Evolutionary conservation across 2,329 filamentous ascomycete genomes (phyloP).

Genomic region (Pseudogymnoascus sp.): DNA sequence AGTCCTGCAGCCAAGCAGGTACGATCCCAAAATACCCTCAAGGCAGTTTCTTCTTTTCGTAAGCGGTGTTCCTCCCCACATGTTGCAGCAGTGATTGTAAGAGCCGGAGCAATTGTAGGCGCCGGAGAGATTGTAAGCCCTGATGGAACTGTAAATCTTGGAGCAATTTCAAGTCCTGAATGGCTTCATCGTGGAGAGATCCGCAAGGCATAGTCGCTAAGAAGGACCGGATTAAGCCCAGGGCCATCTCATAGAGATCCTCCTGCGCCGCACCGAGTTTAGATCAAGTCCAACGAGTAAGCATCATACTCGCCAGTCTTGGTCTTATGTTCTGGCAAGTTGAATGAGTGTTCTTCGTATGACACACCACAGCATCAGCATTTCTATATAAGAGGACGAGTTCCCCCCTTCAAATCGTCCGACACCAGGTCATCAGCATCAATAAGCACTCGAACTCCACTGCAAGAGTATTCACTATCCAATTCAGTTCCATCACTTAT

Average conservation of each 20-base stretch:
- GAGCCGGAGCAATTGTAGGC: no score
- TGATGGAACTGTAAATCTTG: no score
- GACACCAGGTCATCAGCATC: background rate
- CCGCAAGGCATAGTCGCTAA: background rate
- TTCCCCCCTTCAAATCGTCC: background rate
- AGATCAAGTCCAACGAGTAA: background rate
- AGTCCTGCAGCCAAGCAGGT: background rate
- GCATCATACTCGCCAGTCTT: background rate
- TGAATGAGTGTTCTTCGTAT: background rate
- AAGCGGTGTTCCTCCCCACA: background rate
- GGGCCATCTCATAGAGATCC: background rate
- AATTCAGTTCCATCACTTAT: background rate
- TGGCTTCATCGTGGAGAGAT: no score
- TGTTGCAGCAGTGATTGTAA: background rate
- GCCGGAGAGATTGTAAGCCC: background rate
- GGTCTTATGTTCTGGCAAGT: background rate
- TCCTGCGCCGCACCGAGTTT: background rate
- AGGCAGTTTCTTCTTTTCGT: background rate
- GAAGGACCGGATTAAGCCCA: background rate
- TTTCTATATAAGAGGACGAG: background rate
- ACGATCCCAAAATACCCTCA: background rate
- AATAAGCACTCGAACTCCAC: background rate
- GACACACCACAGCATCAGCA: background rate
- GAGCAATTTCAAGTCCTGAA: no score
- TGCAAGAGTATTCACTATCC: background rate